Evolutionary conservation across 257 asterid genomes (phyloP).

Genomic region (Anisodus acutangulus): DNA sequence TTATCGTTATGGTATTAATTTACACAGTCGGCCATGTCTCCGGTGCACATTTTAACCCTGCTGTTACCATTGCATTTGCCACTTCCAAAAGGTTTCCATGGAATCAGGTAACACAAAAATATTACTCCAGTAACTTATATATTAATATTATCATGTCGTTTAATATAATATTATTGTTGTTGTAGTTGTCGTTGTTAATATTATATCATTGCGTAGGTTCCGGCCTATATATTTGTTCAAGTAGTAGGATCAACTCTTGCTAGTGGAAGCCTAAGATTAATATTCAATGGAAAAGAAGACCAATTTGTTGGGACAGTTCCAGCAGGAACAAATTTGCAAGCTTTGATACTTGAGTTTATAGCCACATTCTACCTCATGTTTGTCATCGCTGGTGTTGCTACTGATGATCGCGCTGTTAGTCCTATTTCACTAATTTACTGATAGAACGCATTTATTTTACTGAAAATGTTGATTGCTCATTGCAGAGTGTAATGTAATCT

Average conservation of each 20-base stretch:
- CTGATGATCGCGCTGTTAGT: slow-evolving; percentile 38
- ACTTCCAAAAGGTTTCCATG: slow-evolving; percentile 34
- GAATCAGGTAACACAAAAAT: slow-evolving; percentile 22
- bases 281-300: slow-evolving; percentile 35
- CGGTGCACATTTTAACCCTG: slow-evolving; percentile 25
- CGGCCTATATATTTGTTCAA: slow-evolving; percentile 38
- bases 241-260: slow-evolving; percentile 44
- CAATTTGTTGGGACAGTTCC: slow-evolving; percentile 44
- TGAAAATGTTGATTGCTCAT: background rate
- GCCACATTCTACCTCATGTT: slow-evolving; percentile 45
- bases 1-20: slow-evolving; percentile 44
- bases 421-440: background rate
- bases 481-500: background rate
- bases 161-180: background rate
- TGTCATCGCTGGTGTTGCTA: slow-evolving; percentile 39
- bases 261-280: slow-evolving; percentile 35
- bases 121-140: too few relatives aligned
- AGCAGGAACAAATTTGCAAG: slow-evolving; percentile 38
- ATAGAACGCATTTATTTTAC: background rate
- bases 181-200: background rate
- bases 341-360: slow-evolving; percentile 40
- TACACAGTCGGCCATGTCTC: slow-evolving; percentile 30
- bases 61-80: slow-evolving; percentile 29
- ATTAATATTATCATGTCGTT: background rate
- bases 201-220: slow-evolving; percentile 1